Base-by-base conservation (phyloP, 495 filamentous ascomycete species). In the Hypoxylon subgilvum region DNA sequence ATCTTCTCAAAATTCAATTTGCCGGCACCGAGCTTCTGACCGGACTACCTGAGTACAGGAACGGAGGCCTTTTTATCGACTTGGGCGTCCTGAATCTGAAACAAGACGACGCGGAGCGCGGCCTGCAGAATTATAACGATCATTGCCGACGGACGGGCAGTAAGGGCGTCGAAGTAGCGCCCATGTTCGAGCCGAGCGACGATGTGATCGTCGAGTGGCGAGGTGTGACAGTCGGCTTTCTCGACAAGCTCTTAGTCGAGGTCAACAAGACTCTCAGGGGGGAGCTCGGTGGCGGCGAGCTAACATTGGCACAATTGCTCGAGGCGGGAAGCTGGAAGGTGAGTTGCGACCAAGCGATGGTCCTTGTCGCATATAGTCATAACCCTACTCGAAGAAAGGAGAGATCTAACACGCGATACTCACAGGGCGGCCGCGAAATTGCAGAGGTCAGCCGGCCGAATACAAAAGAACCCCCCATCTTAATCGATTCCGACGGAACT, bases 271-370 rank as follows among this genome's bases (percentile, higher is more conserved):
- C 75, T 7, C 67, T 84, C 28, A 75, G 70, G 19, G 72, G 77
- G 9, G 79, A 82, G 44, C 67, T 80, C 16, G 69, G 70, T 6
- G 84, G 83, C n/a, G 69, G 78, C 23, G 77, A 81, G 57, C 72
- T 96, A 58, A 87, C 71, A 28, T 63, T 96, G 60, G 82, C 90
- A 9, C 91, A 96, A 69, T 82, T 95, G 74, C 69, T 96, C 39
- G 91, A 96, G 71, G 90, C 91, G 1, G 91, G 91, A n/a, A 90
- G 88, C 59, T 96, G 91, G 91, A 98, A 98, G 88, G 93, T 96
- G 34, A 65, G 74, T 58, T 55, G 12, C 22, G 6, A 28, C 14
- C 13, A 22, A 13, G 16, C 3, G 8, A 43, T 18, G 21, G 4
- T 18, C 19, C 17, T 50, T 40, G 23, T 16, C 43, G 55, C 5